Percentiles rank a stretch among this genome's conserved stretches.
These are phyloP conservation scores for Globisporangium ultimum DNA, from an alignment of 352 stramenopile species.

Conservation along the genomic window DNA sequence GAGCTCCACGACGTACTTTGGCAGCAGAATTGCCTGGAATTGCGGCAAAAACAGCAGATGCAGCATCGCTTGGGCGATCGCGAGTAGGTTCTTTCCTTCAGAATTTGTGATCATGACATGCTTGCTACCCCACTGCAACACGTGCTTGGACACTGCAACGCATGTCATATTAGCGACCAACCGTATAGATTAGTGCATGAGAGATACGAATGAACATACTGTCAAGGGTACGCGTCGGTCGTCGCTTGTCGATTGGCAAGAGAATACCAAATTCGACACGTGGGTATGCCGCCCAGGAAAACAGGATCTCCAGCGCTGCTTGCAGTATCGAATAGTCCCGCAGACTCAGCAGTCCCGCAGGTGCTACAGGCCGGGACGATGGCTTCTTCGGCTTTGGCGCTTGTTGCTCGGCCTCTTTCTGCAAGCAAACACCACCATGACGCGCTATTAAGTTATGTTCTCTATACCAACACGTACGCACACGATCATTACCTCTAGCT, in stretches of 20 bases:
- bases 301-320: slow-evolving; percentile 68
- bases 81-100: slow-evolving; percentile 31
- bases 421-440: neutral
- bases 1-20: slow-evolving; percentile 79
- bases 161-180: neutral
- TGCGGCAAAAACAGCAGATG: slow-evolving; percentile 63
- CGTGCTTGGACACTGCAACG: slow-evolving; percentile 45
- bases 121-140: slow-evolving; percentile 42
- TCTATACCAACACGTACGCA: neutral
- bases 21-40: slow-evolving; percentile 73
- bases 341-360: slow-evolving; percentile 70
- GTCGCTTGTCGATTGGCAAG: slow-evolving; percentile 55
- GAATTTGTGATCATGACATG: slow-evolving; percentile 8
- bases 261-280: slow-evolving; percentile 50
- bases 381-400: slow-evolving; percentile 11
- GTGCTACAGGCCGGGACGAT: slow-evolving; percentile 31
- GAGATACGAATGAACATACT: slow-evolving; percentile 34
- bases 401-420: slow-evolving; percentile 1
- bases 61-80: slow-evolving; percentile 45
- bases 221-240: slow-evolving; percentile 71
- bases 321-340: slow-evolving; percentile 83
- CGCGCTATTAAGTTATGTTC: neutral
- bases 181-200: neutral
- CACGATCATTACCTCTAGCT: slow-evolving; percentile 23
- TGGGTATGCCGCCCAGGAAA: slow-evolving; percentile 65